These are phyloP conservation scores for Chaetomium globosum DNA, from an alignment of 2,329 filamentous ascomycete genomes.

Conservation along the genomic window DNA sequence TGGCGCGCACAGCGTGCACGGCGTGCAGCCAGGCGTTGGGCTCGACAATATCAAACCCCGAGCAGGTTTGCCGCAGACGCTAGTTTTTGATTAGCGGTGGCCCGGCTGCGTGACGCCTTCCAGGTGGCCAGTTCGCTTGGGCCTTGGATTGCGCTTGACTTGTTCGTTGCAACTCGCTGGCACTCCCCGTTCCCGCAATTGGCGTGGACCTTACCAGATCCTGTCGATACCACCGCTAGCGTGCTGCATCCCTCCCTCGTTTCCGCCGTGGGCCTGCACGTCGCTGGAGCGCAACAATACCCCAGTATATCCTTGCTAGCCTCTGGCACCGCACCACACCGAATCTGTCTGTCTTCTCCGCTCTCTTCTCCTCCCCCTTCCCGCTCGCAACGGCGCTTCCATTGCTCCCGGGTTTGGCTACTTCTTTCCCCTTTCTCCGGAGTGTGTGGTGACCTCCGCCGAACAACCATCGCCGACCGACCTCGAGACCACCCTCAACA, in stretches of 20 bases:
- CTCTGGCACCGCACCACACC: slow-evolving; percentile 31
- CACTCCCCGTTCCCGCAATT: slow-evolving; percentile 34
- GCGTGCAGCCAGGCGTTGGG: neutral
- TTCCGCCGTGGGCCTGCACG: slow-evolving; percentile 29
- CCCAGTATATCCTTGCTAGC: slow-evolving; percentile 30
- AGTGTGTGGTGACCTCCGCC: neutral
- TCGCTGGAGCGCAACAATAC: slow-evolving; percentile 28
- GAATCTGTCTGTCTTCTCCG: slow-evolving; percentile 27
- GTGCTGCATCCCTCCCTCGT: slow-evolving; percentile 37
- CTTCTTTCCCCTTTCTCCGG: slow-evolving; percentile 13
- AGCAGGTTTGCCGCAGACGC: neutral
- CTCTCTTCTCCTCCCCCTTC: slow-evolving; percentile 30
- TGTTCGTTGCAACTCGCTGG: slow-evolving; percentile 11
- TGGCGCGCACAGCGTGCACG: neutral
- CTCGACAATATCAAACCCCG: slow-evolving; percentile 4
- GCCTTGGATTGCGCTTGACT: slow-evolving; percentile 7
- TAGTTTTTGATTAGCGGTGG: slow-evolving; percentile 35
- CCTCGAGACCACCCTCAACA: neutral
- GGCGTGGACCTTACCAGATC: slow-evolving; percentile 33
- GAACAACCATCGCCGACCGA: neutral
- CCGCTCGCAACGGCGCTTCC: slow-evolving; percentile 21
- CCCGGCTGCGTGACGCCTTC: slow-evolving; percentile 19
- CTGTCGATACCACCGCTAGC: slow-evolving; percentile 37
- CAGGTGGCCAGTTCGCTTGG: slow-evolving; percentile 17
- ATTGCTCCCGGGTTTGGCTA: slow-evolving; percentile 4